Evolutionary conservation across 192 early-diverging fungal genomes (phyloP).

Genomic region (Entomortierella beljakovae): DNA sequence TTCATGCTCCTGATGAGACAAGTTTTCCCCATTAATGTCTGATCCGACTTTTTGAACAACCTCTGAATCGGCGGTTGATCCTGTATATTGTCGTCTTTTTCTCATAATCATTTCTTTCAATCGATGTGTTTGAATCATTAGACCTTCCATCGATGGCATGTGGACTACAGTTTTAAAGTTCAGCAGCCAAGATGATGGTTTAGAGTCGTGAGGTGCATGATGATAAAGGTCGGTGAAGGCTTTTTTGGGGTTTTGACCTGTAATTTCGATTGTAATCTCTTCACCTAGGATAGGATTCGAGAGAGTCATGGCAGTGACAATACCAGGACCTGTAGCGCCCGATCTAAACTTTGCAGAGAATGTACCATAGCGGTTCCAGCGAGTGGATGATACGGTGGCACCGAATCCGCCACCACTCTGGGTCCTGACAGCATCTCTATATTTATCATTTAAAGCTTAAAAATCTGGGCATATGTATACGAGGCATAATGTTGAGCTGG

Average conservation of each 20-base stretch:
- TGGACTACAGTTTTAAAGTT: conserved; percentile 4
- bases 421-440: conserved; percentile 37
- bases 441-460: neutral
- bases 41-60: neutral
- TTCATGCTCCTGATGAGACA: too few species aligned
- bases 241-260: conserved; percentile 29
- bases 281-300: conserved; percentile 58
- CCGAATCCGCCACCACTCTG: conserved; percentile 64
- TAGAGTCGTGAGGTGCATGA: neutral
- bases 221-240: conserved; percentile 38
- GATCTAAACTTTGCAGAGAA: conserved; percentile 66
- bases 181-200: neutral
- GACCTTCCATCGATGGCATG: conserved; percentile 1
- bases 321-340: conserved; percentile 62
- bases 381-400: conserved; percentile 63
- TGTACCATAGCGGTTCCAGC: conserved; percentile 69
- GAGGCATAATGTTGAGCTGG: neutral
- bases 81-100: neutral
- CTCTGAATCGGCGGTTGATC: neutral
- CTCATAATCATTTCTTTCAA: conserved; percentile 26
- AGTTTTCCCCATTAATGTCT: neutral
- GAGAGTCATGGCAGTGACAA: conserved; percentile 64
- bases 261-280: conserved; percentile 43
- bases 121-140: conserved; percentile 7
- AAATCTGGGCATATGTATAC: neutral